Evolutionary conservation across 495 filamentous ascomycete species (phyloP).

Genomic region (Thermochaetoides thermophila): DNA sequence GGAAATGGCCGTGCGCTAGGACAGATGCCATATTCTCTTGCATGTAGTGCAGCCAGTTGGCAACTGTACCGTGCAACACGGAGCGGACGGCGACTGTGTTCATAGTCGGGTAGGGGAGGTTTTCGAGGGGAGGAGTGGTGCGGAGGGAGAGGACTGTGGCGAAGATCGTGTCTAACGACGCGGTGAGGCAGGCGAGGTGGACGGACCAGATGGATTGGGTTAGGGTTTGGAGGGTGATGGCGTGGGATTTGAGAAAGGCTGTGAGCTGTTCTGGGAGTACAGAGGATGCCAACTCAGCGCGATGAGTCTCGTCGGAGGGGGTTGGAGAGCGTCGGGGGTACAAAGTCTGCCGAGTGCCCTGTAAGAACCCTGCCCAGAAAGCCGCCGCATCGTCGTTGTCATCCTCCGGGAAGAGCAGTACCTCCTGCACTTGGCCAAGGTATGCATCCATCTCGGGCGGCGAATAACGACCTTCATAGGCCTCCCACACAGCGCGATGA

Average conservation of each 20-base stretch:
- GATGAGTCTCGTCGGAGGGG: constrained; percentile 15
- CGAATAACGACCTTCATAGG: constrained; percentile 33
- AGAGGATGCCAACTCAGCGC: constrained; percentile 32
- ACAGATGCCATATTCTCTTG: constrained; percentile 43
- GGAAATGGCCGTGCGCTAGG: constrained; percentile 46
- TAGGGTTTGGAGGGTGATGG: constrained; percentile 49
- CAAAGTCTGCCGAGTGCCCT: constrained; percentile 28
- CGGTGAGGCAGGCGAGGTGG: constrained; percentile 39
- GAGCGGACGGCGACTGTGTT: constrained; percentile 55
- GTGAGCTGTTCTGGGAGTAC: constrained; percentile 21
- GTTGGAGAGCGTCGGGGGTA: constrained; percentile 8
- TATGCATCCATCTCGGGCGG: constrained; percentile 28
- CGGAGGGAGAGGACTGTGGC: constrained; percentile 60
- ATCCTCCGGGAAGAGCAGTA: constrained; percentile 22
- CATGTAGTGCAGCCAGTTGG: constrained; percentile 48
- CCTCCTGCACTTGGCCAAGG: constrained; percentile 20
- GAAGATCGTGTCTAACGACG: constrained; percentile 49
- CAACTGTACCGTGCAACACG: constrained; percentile 44
- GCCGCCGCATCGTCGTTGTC: constrained; percentile 23
- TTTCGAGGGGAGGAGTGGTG: constrained; percentile 39
- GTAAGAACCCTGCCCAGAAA: constrained; percentile 49
- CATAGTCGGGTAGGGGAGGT: constrained; percentile 64
- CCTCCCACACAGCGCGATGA: constrained; percentile 46
- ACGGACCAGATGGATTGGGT: constrained; percentile 52
- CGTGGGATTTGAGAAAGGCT: constrained; percentile 38